These are phyloP conservation scores for Scheffersomyces illinoinensis DNA, from an alignment of 1,139 yeast species.

Conservation along the genomic window DNA sequence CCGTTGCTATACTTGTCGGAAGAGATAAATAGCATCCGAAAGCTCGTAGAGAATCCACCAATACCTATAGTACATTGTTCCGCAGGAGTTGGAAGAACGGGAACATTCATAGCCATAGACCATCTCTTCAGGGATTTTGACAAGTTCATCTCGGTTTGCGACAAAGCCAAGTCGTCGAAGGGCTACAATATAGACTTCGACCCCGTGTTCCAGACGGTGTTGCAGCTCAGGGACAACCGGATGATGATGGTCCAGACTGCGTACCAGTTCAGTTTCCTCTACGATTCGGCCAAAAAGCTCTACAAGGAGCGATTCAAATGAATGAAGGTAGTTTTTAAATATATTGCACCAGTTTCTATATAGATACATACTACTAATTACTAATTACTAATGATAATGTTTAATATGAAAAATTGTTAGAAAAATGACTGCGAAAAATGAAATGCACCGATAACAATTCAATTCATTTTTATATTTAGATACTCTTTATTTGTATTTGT, in stretches of 20 bases:
- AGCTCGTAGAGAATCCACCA: conserved; percentile 11
- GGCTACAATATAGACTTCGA: conserved; percentile 16
- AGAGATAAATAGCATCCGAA: conserved; percentile 19
- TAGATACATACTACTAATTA: not conserved
- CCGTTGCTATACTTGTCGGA: conserved; percentile 37
- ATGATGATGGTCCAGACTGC: conserved; percentile 70
- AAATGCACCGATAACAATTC: not conserved
- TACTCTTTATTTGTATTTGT: not conserved
- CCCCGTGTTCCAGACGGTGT: conserved; percentile 36
- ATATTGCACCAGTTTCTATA: not conserved
- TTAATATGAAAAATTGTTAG: not conserved
- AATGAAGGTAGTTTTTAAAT: not conserved
- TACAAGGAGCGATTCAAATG: not conserved
- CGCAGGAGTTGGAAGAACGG: conserved; percentile 85
- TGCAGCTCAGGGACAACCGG: conserved; percentile 51
- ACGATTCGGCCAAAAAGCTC: conserved; percentile 21
- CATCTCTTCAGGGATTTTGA: conserved; percentile 39
- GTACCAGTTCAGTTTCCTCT: conserved; percentile 54
- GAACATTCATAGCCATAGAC: conserved; percentile 73
- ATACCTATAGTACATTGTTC: conserved; percentile 69
- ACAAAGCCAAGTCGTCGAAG: not conserved
- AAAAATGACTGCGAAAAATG: not conserved
- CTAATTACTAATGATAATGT: not conserved
- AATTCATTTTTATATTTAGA: too few relatives aligned
- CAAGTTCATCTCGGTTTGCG: conserved; percentile 6